Evolutionary conservation across 2,329 filamentous ascomycete species (phyloP).

Genomic region (Alternaria sp.): DNA sequence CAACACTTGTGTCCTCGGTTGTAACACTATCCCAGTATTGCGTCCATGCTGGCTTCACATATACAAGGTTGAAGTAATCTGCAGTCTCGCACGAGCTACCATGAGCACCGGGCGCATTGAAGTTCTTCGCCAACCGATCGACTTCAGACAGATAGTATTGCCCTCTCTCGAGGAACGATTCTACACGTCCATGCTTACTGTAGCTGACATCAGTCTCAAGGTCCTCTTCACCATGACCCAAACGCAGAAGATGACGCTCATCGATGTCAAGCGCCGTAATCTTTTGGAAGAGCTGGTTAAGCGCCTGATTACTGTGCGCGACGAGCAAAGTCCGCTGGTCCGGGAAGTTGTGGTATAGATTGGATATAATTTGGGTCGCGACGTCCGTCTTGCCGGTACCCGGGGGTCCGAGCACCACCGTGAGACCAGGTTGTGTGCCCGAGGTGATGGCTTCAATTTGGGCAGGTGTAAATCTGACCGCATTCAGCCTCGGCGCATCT

Average conservation of each 20-base stretch:
- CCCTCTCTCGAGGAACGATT: slow-evolving; percentile 91
- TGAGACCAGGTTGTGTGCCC: slow-evolving; percentile 91
- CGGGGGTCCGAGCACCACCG: slow-evolving; percentile 91
- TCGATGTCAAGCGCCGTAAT: slow-evolving; percentile 97
- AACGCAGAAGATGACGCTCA: slow-evolving; percentile 85
- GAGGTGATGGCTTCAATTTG: slow-evolving; percentile 94
- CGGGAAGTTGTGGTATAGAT: slow-evolving; percentile 98
- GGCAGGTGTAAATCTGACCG: slow-evolving; percentile 85
- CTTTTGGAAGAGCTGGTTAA: slow-evolving; percentile 98
- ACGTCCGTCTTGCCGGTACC: slow-evolving; percentile 99
- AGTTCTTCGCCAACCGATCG: slow-evolving; percentile 80
- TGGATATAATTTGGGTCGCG: slow-evolving; percentile 97
- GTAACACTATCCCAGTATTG: slow-evolving; percentile 75
- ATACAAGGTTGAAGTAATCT: slow-evolving; percentile 94
- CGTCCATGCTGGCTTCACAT: slow-evolving; percentile 85
- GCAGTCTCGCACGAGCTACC: slow-evolving; percentile 96
- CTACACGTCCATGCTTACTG: slow-evolving; percentile 92
- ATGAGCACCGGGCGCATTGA: slow-evolving; percentile 90
- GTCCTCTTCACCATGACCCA: slow-evolving; percentile 96
- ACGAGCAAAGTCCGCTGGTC: slow-evolving; percentile 88
- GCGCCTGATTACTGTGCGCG: slow-evolving; percentile 95
- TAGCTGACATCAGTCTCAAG: slow-evolving; percentile 85
- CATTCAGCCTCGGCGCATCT: slow-evolving; percentile 81
- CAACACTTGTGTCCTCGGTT: slow-evolving; percentile 61
- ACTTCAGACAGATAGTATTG: slow-evolving; percentile 81